A percentile compares a stretch with the other conserved stretches of the same genome.
Evolutionary conservation across 306 rosid species (phyloP).

Genomic region (Vigna radiata): DNA sequence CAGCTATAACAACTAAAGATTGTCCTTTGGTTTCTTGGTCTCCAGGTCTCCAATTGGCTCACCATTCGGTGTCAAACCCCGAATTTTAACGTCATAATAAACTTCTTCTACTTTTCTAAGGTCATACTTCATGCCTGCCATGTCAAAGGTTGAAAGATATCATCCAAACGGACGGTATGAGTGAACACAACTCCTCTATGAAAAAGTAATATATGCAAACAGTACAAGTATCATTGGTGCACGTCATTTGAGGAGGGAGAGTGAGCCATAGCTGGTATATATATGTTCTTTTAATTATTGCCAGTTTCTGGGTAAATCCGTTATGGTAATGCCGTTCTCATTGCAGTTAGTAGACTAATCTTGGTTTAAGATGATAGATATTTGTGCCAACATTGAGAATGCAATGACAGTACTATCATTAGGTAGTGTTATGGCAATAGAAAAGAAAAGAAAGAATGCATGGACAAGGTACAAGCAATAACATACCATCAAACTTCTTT

Average conservation of each 20-base stretch:
- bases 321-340: background rate
- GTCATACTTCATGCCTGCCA: constrained; percentile 94
- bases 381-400: constrained; percentile 20
- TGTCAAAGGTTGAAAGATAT: constrained; percentile 38
- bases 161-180: constrained; percentile 23
- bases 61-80: constrained; percentile 74
- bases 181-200: constrained; percentile 4
- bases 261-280: constrained; percentile 8
- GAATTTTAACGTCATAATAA: constrained; percentile 90
- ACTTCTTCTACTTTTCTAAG: constrained; percentile 90
- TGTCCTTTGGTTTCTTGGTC: constrained; percentile 53
- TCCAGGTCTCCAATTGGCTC: constrained; percentile 49
- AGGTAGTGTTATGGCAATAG: too few species aligned
- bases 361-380: constrained; percentile 10
- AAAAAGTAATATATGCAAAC: constrained; percentile 14
- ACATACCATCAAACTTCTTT: constrained; percentile 88
- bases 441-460: background rate
- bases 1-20: constrained; percentile 23
- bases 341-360: constrained; percentile 10
- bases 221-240: background rate
- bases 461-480: constrained; percentile 7
- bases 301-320: background rate
- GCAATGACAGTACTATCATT: too few species aligned
- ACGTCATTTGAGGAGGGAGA: background rate
- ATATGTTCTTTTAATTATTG: background rate